Base-by-base conservation (phyloP, 805 yeast genomes). In the Soucietia sequanensis region DNA sequence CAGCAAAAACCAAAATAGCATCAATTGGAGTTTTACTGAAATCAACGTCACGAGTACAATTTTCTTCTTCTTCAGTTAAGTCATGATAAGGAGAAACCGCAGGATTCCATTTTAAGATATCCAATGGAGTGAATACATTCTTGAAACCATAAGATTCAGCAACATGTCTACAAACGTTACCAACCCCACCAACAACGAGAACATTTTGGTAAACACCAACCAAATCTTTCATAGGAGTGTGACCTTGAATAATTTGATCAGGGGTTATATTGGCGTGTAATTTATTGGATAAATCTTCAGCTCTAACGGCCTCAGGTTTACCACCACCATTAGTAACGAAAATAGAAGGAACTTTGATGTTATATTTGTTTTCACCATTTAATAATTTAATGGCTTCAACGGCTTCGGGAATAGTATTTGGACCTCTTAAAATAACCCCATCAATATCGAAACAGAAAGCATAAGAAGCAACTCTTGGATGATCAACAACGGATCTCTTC, bases 261-360 rank as follows among this genome's bases (percentile, higher is more conserved):
- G 79, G 78, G 9, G 81, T 75, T 39, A 88, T 77, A 25, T 73
- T 73, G 25, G 76, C 62, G 14, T 70, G 75, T 43, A 88, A 69
- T 44, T 87, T 65, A 37, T 72, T 68, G 27, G 81, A 68, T 51
- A 88, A 69, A 46, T 86, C 93, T 37, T 72, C 74, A 31, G 91
- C 84, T 47, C 96, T 71, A 7, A 75, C 80, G 37, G 65, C 55
- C 58, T 88, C 96, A 6, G 87, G 82, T 52, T 84, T 78, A 33
- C 96, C 96, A 47, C 96, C 95, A 47, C 96, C 96, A 58, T 88
- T 88, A 39, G 96, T 88, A 43, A 88, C 89, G 54, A 83, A 81
- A 39, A 84, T 81, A 54, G 84, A 85, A 6, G 95, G 95, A 12
- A 84, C 89, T 43, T 74, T 78, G 49, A 88, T 81, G 49, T 82